These are phyloP conservation scores for Rosa rugosa DNA, from an alignment of 306 rosid genomes.

Conservation along the genomic window DNA sequence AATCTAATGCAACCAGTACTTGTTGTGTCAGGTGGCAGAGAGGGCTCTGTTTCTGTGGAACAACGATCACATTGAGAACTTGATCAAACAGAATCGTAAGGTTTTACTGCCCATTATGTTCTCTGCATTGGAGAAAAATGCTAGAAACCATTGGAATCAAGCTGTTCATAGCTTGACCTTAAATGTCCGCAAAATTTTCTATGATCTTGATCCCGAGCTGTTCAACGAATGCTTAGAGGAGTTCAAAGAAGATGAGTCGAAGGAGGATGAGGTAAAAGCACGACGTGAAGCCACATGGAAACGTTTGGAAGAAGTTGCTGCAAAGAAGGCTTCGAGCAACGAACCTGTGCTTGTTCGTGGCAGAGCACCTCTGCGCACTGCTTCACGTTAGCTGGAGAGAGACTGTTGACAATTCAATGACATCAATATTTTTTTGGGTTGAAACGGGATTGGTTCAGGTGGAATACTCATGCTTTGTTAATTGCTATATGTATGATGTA, in stretches of 20 bases:
- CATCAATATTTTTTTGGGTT: constrained; percentile 10
- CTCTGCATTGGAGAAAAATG: constrained; percentile 75
- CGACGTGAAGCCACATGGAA: constrained; percentile 69
- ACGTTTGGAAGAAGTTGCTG: constrained; percentile 65
- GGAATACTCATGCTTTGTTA: constrained; percentile 21
- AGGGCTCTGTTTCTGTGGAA: constrained; percentile 81
- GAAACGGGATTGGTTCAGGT: constrained; percentile 12
- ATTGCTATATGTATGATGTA: constrained; percentile 7
- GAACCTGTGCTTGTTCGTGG: constrained; percentile 45
- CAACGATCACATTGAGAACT: constrained; percentile 71
- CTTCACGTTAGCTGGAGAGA: constrained; percentile 14
- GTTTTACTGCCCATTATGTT: constrained; percentile 72
- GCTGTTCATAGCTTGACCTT: constrained; percentile 78
- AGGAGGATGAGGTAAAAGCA: constrained; percentile 43
- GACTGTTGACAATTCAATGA: constrained; percentile 6
- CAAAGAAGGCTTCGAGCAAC: constrained; percentile 46
- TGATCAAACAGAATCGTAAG: constrained; percentile 64
- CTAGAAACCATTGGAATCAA: constrained; percentile 77
- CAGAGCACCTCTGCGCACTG: constrained; percentile 20
- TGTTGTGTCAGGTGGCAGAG: constrained; percentile 65
- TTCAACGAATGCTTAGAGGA: constrained; percentile 59
- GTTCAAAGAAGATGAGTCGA: constrained; percentile 55
- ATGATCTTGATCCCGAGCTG: constrained; percentile 65
- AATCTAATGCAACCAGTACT: constrained; percentile 14
- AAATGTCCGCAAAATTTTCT: constrained; percentile 66